Evolutionary conservation across 768 basidiomycete genomes (phyloP), one percentile per base, ranked within the genome.

Genomic region (Leccinellum luteum): DNA sequence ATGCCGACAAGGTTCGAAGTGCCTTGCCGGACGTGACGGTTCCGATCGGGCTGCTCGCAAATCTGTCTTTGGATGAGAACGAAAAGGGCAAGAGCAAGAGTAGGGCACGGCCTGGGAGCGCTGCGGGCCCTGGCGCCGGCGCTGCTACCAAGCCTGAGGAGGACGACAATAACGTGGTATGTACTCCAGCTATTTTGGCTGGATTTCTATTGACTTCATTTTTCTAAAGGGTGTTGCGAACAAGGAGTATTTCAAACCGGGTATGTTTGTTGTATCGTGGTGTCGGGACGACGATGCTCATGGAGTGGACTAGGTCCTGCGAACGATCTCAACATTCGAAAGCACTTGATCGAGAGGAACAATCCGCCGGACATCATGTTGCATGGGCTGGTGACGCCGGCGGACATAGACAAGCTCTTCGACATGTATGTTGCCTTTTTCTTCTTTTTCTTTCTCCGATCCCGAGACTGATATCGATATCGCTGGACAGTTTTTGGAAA

Each of bases 351-450:
- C 48, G 89, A 91, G 64, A 85, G 82, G 57, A 87, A 90, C 61
- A 87, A 82, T 62, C 87, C 89, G 1, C 91, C 91, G 0, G 90
- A 92, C 64, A 91, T 94, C 55, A 67, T 93, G 43, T 81, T 90
- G 2, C 90, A 92, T 62, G 89, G 89, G 10, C 73, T 94, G 21
- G 89, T 94, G 34, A 85, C 84, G 1, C 82, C 87, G 0, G 82
- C 83, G 48, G 91, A 93, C 59, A 90, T 92, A 3, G 87, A 92
- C 57, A 86, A 86, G 61, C 72, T 94, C n/a, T 94, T 93, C 62
- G 79, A 89, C 32, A 90, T 93, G 89, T 91, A 63, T 31, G 90
- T 79, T 13, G 0, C 6, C 25, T 52, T 6, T 44, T 47, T n/a
- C n/a, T n/a, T n/a, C n/a, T 2, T 9, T 9, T 28, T n/a, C 28